These are phyloP conservation scores for Synura sp. DNA, from an alignment of 352 stramenopile species.

Conservation along the genomic window DNA sequence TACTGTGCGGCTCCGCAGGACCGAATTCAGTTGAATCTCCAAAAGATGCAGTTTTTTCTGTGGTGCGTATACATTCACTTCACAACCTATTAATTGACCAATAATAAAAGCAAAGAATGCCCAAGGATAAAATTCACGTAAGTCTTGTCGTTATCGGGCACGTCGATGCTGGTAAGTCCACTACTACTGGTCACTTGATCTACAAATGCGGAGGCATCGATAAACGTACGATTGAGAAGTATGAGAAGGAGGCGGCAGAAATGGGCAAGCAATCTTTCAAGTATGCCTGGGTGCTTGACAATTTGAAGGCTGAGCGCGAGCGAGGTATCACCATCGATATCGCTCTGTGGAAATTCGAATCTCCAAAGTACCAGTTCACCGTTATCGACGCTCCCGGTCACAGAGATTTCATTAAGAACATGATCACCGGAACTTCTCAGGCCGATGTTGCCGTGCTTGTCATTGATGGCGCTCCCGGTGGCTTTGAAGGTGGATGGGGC, in stretches of 20 bases:
- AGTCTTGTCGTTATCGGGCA: constrained; percentile 91
- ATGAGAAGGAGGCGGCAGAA: constrained; percentile 93
- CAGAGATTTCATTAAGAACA: constrained; percentile 99
- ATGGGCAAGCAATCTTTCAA: constrained; percentile 97
- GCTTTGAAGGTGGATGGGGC: constrained; percentile 90
- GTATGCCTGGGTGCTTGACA: constrained; percentile 98
- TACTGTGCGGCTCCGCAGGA: too few species aligned
- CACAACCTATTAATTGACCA: background rate
- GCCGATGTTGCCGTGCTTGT: constrained; percentile 95
- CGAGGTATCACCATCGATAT: constrained; percentile 97
- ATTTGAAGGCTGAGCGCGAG: constrained; percentile 95
- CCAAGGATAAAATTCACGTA: constrained; percentile 73
- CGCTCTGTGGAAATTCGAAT: constrained; percentile 95
- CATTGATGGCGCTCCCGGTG: constrained; percentile 77
- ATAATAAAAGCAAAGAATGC: constrained; percentile 23
- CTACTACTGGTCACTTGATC: constrained; percentile 95
- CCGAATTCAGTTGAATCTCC: too few species aligned
- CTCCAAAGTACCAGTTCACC: constrained; percentile 91
- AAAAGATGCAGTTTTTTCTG: too few species aligned
- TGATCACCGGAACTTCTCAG: constrained; percentile 97
- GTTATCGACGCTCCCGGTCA: constrained; percentile 96
- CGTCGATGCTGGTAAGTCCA: constrained; percentile 97
- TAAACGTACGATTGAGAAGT: constrained; percentile 98
- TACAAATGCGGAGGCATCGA: constrained; percentile 98
- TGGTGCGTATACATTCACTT: too few species aligned